Percentiles rank a stretch among this genome's conserved stretches.
Evolutionary conservation across 306 rosid genomes (phyloP).

Genomic region (Vigna trinervia): DNA sequence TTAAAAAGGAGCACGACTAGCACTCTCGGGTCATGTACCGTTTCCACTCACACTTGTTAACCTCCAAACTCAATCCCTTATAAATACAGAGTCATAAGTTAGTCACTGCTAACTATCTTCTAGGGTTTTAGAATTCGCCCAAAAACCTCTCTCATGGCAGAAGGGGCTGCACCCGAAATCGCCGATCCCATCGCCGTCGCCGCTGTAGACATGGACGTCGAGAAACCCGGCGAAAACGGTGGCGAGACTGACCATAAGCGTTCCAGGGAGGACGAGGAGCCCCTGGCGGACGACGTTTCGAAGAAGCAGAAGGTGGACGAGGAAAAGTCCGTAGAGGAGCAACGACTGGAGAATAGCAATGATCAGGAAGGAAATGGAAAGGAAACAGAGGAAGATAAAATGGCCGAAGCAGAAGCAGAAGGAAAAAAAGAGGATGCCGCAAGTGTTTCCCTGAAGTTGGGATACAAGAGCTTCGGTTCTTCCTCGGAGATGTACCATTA

Average conservation of each 20-base stretch:
- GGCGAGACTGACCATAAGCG: conserved; percentile 41
- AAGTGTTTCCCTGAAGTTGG: conserved; percentile 47
- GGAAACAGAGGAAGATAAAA: not conserved
- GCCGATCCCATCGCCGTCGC: conserved; percentile 36
- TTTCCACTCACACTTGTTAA: not conserved
- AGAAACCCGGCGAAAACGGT: conserved; percentile 21
- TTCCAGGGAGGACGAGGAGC: conserved; percentile 39
- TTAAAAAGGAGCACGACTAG: not conserved
- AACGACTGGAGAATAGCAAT: conserved; percentile 55
- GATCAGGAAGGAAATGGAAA: conserved; percentile 3
- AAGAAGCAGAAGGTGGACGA: conserved; percentile 51
- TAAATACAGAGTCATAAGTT: not conserved
- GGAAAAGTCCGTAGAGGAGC: conserved; percentile 54
- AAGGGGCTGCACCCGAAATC: conserved; percentile 40
- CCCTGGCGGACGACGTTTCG: conserved; percentile 37
- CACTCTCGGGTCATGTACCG: not conserved
- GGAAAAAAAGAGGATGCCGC: conserved; percentile 37
- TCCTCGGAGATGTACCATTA: conserved; percentile 74
- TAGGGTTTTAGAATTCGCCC: conserved; percentile 44
- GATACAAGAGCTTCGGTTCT: conserved; percentile 62
- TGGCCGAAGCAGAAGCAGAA: conserved; percentile 36
- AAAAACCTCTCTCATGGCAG: conserved; percentile 45
- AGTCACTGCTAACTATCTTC: not conserved
- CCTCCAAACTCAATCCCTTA: not conserved
- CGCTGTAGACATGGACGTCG: conserved; percentile 51